Conservation (phyloP, 352 stramenopile genomes). For the Blastocystis hominis region DNA sequence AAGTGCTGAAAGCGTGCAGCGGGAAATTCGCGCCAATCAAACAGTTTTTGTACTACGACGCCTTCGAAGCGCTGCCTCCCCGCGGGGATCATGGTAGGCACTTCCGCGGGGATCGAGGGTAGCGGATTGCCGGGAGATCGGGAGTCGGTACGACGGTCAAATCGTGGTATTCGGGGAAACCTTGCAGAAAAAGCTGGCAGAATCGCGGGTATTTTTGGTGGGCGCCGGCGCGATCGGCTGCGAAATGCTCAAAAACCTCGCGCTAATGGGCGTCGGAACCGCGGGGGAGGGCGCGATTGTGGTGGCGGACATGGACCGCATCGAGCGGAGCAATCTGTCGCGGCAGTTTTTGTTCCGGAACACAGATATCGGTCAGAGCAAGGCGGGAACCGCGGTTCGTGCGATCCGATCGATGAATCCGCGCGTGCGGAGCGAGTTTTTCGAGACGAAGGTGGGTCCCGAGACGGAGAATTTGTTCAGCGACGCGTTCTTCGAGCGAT, state of each 20-base stretch:
- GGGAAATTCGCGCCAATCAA: conserved; percentile 96
- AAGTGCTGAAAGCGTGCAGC: conserved; percentile 91
- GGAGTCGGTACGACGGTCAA: conserved; percentile 81
- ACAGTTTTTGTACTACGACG: conserved; percentile 98
- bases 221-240: conserved; percentile 96
- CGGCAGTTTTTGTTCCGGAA: conserved; percentile 96
- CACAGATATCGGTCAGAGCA: conserved; percentile 86
- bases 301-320: conserved; percentile 97
- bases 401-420: conserved; percentile 88
- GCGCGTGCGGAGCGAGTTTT: conserved; percentile 73
- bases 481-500: conserved; percentile 88
- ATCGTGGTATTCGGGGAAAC: conserved; percentile 74
- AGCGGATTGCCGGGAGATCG: conserved; percentile 58
- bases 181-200: conserved; percentile 71
- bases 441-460: conserved; percentile 72
- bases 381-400: conserved; percentile 81
- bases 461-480: conserved; percentile 95
- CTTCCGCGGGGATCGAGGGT: conserved; percentile 46
- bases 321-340: conserved; percentile 96
- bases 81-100: conserved; percentile 59
- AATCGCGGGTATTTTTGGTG: conserved; percentile 87
- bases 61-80: conserved; percentile 81
- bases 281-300: conserved; percentile 75
- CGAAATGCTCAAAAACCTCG: conserved; percentile 99
- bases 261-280: conserved; percentile 90